Base-by-base conservation (phyloP, 2,329 filamentous ascomycete genomes). In the Lanzia echinophila region DNA sequence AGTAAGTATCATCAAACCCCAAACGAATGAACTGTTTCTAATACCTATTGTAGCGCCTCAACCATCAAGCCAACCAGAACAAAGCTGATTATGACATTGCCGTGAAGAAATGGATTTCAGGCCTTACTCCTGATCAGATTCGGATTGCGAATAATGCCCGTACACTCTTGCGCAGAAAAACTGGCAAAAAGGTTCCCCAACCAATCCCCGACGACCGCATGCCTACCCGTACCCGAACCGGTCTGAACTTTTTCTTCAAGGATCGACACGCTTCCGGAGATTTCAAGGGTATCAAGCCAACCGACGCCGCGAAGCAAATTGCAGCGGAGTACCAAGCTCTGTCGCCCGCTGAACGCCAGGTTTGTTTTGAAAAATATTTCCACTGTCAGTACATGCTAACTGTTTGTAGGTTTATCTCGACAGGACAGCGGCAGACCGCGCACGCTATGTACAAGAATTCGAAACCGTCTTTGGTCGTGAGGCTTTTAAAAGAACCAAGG, bases 81-180 rank as follows among this genome's bases (percentile, higher is more conserved):
- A 74, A 66, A 19, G 71, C 69, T 39, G 68, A 70, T 13, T 75
- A 75, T 47, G 60, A 66, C 19, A 68, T 69, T 19, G 71, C 70
- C 13, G 77, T 76, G 63, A 70, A 76, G 31, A 64, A 72, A 55
- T 87, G 80, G 79, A 66, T 87, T 19, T 66, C 75, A 32, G 69
- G 67, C 3, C 68, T 83, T 63, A 79, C 79, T 1, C 75, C 79
- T 10, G 70, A 78, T 5, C 66, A 84, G 63, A 85, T 87, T 60
- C 71, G 70, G 44, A 55, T 72, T 3, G 83, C 84, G 54, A 87
- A 87, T 65, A 63, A 59, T 11, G 84, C 84, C 11, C 79, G 84
- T 36, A 55, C 38, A 28, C 38, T 31, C 19, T 53, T 69, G 32
- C 60, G 53, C 32, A 56, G 36, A 22, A 61, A 59, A 38, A 60